These are phyloP conservation scores for Ceratobasidium sp. DNA, from an alignment of 1,284 basidiomycete genomes.

Conservation along the genomic window DNA sequence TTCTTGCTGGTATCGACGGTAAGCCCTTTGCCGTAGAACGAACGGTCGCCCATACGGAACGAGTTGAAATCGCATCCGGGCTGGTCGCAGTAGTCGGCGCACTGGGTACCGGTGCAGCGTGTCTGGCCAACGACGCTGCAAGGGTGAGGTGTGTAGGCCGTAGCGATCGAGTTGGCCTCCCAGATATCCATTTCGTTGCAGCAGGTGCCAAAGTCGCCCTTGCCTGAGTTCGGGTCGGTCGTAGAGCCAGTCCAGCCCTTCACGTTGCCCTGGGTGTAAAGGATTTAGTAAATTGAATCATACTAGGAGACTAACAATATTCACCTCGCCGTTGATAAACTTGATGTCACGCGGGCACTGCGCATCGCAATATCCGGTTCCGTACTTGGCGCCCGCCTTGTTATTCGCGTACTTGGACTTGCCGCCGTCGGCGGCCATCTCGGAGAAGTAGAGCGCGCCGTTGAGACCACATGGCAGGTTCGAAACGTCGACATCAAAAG, in stretches of 20 bases:
- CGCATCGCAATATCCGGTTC: too few relatives aligned
- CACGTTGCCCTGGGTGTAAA: conserved; percentile 61
- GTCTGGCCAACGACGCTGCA: too few relatives aligned
- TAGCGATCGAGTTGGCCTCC: conserved; percentile 63
- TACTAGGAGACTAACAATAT: background rate
- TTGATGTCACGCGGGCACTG: too few relatives aligned
- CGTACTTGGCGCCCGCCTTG: conserved; percentile 1
- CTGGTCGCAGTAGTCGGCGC: too few relatives aligned
- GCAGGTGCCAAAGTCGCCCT: conserved; percentile 64
- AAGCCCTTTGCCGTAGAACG: conserved; percentile 64
- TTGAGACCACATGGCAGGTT: conserved; percentile 69
- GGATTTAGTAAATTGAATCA: too few relatives aligned
- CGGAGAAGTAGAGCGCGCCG: conserved; percentile 66
- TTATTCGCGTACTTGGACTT: conserved; percentile 1
- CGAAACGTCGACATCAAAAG: conserved; percentile 70
- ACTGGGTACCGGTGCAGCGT: too few relatives aligned
- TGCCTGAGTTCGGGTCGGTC: conserved; percentile 63
- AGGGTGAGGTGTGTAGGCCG: conserved; percentile 61
- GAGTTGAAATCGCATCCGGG: conserved; percentile 35
- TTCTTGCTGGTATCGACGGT: conserved; percentile 64
- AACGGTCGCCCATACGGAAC: conserved; percentile 59
- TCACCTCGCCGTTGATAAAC: too few relatives aligned
- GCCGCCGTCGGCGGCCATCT: conserved; percentile 72
- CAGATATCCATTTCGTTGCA: conserved; percentile 56
- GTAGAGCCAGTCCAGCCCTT: conserved; percentile 60